Evolutionary conservation across 2,329 filamentous ascomycete species (phyloP).

Genomic region (Byssothecium circinans): DNA sequence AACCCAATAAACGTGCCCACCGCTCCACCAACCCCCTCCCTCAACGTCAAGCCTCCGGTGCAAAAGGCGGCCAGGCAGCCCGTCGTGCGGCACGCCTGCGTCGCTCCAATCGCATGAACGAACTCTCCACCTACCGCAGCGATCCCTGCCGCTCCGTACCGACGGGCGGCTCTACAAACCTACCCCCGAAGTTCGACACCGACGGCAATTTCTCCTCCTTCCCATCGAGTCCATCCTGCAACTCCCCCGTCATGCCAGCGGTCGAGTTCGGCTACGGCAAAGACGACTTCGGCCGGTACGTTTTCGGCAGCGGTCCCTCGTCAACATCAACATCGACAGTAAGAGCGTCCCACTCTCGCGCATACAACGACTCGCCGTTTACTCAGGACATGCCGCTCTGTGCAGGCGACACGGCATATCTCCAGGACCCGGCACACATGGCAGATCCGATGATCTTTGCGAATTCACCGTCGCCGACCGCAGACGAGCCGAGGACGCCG

Average conservation of each 20-base stretch:
- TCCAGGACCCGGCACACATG: slow-evolving; percentile 20
- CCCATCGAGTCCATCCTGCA: slow-evolving; percentile 20
- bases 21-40: slow-evolving; percentile 31
- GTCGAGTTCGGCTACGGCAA: slow-evolving; percentile 17
- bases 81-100: slow-evolving; percentile 30
- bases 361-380: slow-evolving; percentile 14
- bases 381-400: slow-evolving; percentile 7
- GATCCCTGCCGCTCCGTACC: slow-evolving; percentile 19
- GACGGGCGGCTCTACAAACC: slow-evolving; percentile 6
- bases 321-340: slow-evolving; percentile 6
- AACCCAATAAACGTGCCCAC: slow-evolving; percentile 47
- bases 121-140: slow-evolving; percentile 23
- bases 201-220: slow-evolving; percentile 7
- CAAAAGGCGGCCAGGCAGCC: slow-evolving; percentile 50
- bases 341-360: slow-evolving; percentile 5
- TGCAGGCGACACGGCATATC: slow-evolving; percentile 17
- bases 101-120: slow-evolving; percentile 22
- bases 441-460: slow-evolving; percentile 25
- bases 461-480: slow-evolving; percentile 19
- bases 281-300: slow-evolving; percentile 6
- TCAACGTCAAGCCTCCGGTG: slow-evolving; percentile 49
- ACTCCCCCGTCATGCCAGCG: slow-evolving; percentile 15
- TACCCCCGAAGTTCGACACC: neutral
- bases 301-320: slow-evolving; percentile 4
- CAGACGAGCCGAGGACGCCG: slow-evolving; percentile 28